A percentile compares a stretch with the other conserved stretches of the same genome.
phyloP scores from a whole-genome alignment of 192 early-diverging fungal species.

The Coemansia furcata region DNA sequence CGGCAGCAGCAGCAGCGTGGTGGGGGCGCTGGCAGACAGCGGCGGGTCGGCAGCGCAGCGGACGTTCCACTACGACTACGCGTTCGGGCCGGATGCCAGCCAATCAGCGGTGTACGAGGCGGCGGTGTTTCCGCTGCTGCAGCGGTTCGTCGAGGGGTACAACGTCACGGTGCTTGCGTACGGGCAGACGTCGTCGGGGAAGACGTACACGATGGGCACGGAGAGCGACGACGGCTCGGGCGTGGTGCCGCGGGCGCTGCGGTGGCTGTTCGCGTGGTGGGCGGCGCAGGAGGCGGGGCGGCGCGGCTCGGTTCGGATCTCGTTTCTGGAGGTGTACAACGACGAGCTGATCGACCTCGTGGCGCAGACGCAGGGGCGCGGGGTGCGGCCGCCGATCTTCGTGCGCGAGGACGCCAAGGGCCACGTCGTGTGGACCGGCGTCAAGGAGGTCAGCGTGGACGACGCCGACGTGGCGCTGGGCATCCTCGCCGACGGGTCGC shows the following conservation, averaged over 20 bases:
- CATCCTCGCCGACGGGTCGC: constrained; percentile 67
- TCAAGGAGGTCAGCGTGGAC: constrained; percentile 71
- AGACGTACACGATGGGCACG: constrained; percentile 96
- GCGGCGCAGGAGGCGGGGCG: constrained; percentile 7
- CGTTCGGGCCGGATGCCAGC: constrained; percentile 58
- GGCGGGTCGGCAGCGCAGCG: constrained; percentile 7
- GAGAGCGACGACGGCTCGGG: constrained; percentile 52
- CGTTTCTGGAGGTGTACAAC: constrained; percentile 96
- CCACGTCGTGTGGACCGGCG: constrained; percentile 82
- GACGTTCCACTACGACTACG: constrained; percentile 64
- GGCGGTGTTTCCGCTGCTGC: constrained; percentile 54
- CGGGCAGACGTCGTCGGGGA: constrained; percentile 92
- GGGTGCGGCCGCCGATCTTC: constrained; percentile 61
- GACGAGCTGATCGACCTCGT: constrained; percentile 94
- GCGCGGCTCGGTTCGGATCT: constrained; percentile 55
- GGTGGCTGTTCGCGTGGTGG: constrained; percentile 59
- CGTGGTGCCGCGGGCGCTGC: constrained; percentile 74
- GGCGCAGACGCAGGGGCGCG: constrained; percentile 58
- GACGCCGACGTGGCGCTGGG: constrained; percentile 71
- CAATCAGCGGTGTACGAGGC: constrained; percentile 64
- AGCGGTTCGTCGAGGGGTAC: constrained; percentile 75
- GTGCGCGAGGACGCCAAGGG: constrained; percentile 86
- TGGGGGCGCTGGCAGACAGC: neutral
- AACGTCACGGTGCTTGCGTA: constrained; percentile 94
- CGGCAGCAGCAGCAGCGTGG: constrained; percentile 11